These are phyloP conservation scores for Morella rubra DNA, from an alignment of 306 rosid genomes.

Conservation along the genomic window DNA sequence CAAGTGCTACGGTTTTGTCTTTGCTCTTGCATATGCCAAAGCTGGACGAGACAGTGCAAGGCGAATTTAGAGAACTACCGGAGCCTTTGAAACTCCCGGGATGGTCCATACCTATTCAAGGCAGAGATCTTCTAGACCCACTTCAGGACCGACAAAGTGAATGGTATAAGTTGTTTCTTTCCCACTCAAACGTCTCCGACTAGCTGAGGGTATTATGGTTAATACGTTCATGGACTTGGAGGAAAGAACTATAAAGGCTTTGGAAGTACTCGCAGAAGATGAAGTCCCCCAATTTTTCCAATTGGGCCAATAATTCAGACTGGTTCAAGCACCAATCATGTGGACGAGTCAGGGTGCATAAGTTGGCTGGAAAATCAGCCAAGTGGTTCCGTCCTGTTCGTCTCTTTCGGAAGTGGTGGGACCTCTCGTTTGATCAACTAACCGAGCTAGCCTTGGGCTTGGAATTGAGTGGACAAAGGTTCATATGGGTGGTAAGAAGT, in stretches of 20 bases:
- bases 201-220: conserved; percentile 30
- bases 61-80: not conserved
- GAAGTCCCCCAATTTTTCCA: conserved; percentile 18
- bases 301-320: conserved; percentile 35
- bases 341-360: conserved; percentile 16
- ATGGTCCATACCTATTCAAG: conserved; percentile 1
- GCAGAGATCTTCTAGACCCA: conserved; percentile 17
- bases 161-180: conserved; percentile 8
- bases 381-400: conserved; percentile 21
- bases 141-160: conserved; percentile 11
- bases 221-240: conserved; percentile 29
- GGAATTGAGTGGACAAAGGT: conserved; percentile 19
- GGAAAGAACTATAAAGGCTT: not conserved
- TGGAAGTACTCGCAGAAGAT: not conserved
- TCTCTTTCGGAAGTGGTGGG: conserved; percentile 41
- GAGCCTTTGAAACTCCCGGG: conserved; percentile 13
- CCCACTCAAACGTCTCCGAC: not conserved
- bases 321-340: not conserved
- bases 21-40: conserved; percentile 11
- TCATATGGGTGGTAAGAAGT: conserved; percentile 34
- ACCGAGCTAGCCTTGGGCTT: conserved; percentile 38
- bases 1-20: not conserved
- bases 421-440: conserved; percentile 30
- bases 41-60: conserved; percentile 8
- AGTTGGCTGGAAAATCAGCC: conserved; percentile 32